Percentiles rank a stretch among this genome's conserved stretches.
Evolutionary conservation across 495 filamentous ascomycete species (phyloP).

Genomic region (Acidomyces sp.): DNA sequence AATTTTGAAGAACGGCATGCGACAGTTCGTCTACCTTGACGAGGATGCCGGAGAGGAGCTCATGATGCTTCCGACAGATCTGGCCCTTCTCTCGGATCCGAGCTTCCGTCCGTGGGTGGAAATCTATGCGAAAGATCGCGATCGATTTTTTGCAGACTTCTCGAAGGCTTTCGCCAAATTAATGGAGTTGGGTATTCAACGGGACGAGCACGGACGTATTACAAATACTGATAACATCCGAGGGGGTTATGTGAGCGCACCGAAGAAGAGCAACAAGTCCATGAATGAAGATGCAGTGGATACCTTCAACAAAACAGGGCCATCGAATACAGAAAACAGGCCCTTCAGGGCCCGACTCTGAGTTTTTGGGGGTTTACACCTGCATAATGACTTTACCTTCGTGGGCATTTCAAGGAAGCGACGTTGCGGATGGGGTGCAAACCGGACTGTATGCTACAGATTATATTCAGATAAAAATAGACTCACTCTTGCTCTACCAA

Average conservation of each 20-base stretch:
- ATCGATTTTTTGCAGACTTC: slow-evolving; percentile 50
- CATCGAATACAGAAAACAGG: slow-evolving; percentile 11
- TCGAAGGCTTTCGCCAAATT: slow-evolving; percentile 48
- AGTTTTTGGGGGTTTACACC: no score
- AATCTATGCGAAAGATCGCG: slow-evolving; percentile 46
- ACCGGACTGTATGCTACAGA: no score
- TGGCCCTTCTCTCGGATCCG: slow-evolving; percentile 30
- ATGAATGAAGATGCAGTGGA: slow-evolving; percentile 1
- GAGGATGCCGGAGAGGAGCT: slow-evolving; percentile 41
- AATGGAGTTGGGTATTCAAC: slow-evolving; percentile 44
- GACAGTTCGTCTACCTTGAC: slow-evolving; percentile 47
- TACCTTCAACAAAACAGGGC: slow-evolving; percentile 9
- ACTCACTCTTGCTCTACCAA: no score
- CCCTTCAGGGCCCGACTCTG: slow-evolving; percentile 12
- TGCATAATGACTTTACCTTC: no score
- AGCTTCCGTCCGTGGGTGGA: slow-evolving; percentile 38
- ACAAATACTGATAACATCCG: slow-evolving; percentile 8
- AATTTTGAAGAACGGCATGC: slow-evolving; percentile 38
- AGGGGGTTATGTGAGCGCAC: slow-evolving; percentile 14
- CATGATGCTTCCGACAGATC: slow-evolving; percentile 43
- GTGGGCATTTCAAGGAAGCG: no score
- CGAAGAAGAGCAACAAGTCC: slow-evolving; percentile 12
- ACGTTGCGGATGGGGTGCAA: no score
- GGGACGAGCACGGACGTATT: slow-evolving; percentile 29
- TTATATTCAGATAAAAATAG: no score